Base-by-base conservation (phyloP, 2,329 filamentous ascomycete species). In the Hysterium pulicare region DNA sequence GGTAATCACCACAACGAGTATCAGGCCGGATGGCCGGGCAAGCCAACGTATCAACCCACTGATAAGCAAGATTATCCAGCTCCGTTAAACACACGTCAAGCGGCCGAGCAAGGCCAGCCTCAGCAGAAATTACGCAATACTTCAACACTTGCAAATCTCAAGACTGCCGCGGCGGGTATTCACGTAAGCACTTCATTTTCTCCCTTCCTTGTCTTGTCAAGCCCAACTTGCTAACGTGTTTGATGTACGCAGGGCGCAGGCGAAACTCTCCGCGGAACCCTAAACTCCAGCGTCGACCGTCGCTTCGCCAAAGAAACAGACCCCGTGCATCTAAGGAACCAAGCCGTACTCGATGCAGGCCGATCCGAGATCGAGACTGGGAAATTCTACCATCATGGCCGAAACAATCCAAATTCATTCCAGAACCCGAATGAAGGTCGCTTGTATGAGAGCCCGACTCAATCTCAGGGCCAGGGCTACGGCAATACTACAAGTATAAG, bases 221-320 rank as follows among this genome's bases (percentile, higher is more conserved):
- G 19, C 13, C 15, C 10, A 15, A 3, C n/a, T 6, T 15, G 9
- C 38, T 23, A 16, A 41, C 26, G 5, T 34, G n/a, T 15, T 34
- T 11, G 19, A 8, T 16, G n/a, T n/a, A 33, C 8, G 11, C 8
- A 66, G 62, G 62, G 62, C 32, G 62, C 61, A 15, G 54, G 62
- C 37, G 62, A 66, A 50, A 56, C 62, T 33, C 55, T 66, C 15
- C 58, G 62, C 24, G 62, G 62, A 10, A 64, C 61, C 3, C 53
- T 66, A 28, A 65, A 65, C 34, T 51, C 53, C 35, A 52, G 57
- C 3, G 55, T 64, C 33, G 62, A 66, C 42, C 57, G 55, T 11
- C 62, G 57, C 30, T 60, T 57, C 39, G 42, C 41, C 4, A 42
- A 47, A 3, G 44, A 51, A 6, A 53, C 58, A 30, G 53, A 57